Conservation (phyloP, 306 rosid species). For the Albizia julibrissin region DNA sequence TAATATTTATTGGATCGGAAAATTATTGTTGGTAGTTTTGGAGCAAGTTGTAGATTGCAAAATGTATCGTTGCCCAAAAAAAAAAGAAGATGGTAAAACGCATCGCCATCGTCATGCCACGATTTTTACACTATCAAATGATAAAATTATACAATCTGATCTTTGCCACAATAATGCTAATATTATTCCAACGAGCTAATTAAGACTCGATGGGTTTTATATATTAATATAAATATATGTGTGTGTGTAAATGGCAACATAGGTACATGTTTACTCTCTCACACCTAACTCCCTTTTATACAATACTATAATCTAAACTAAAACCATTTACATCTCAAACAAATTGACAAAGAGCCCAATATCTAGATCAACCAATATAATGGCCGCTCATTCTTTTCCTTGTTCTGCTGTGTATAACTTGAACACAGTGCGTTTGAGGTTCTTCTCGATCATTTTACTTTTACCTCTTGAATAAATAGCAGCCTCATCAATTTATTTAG, state of each 20-base stretch:
- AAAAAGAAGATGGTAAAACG: neutral
- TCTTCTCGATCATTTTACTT: neutral
- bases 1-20: neutral
- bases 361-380: neutral
- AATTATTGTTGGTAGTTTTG: constrained; percentile 28
- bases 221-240: no score
- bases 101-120: constrained; percentile 23
- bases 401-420: neutral
- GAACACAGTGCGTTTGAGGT: neutral
- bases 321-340: neutral
- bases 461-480: neutral
- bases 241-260: no score
- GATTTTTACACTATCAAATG: constrained; percentile 8
- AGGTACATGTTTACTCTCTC: neutral
- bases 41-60: constrained; percentile 21
- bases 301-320: neutral
- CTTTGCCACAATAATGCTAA: neutral
- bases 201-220: neutral
- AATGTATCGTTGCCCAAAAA: neutral
- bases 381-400: neutral
- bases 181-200: neutral
- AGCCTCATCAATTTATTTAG: neutral
- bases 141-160: neutral
- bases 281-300: neutral
- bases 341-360: neutral